Evolutionary conservation across 331 rosid genomes (phyloP).

Genomic region (Pyracantha coccinea): DNA sequence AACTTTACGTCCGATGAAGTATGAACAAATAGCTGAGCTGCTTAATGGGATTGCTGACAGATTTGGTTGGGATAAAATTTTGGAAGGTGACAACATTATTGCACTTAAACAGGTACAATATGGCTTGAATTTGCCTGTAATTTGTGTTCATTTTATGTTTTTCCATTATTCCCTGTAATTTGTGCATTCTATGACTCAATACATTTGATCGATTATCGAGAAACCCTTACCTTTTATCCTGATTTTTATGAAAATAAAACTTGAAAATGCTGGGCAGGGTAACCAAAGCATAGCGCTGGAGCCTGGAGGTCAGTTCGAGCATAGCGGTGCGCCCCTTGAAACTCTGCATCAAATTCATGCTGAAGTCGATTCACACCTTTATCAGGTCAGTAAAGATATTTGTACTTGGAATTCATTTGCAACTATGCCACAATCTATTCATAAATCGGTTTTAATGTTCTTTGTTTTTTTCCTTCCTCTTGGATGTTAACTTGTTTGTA

Average conservation of each 20-base stretch:
- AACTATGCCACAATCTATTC: neutral
- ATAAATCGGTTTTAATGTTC: neutral
- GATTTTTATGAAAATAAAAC: neutral
- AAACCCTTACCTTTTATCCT: neutral
- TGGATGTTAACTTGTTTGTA: too few relatives aligned
- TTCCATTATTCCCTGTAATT: too few relatives aligned
- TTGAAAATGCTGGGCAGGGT: slow-evolving; percentile 47
- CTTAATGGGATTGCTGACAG: slow-evolving; percentile 83
- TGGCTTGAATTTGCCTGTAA: neutral
- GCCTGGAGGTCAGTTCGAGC: slow-evolving; percentile 99
- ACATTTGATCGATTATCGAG: neutral
- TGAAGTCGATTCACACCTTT: slow-evolving; percentile 95
- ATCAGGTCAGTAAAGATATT: slow-evolving; percentile 46
- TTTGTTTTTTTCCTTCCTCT: neutral
- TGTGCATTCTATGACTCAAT: too few relatives aligned
- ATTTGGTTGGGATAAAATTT: slow-evolving; percentile 86
- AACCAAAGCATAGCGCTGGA: slow-evolving; percentile 95
- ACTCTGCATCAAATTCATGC: slow-evolving; percentile 99
- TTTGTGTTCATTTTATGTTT: too few relatives aligned
- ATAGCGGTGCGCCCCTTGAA: slow-evolving; percentile 96
- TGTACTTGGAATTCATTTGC: neutral
- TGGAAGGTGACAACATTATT: slow-evolving; percentile 84
- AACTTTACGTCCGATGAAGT: slow-evolving; percentile 72
- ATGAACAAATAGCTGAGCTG: slow-evolving; percentile 82
- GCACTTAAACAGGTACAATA: slow-evolving; percentile 77